Evolutionary conservation across 148 eudicot genomes (phyloP).

Genomic region (Amaranthus cruentus): DNA sequence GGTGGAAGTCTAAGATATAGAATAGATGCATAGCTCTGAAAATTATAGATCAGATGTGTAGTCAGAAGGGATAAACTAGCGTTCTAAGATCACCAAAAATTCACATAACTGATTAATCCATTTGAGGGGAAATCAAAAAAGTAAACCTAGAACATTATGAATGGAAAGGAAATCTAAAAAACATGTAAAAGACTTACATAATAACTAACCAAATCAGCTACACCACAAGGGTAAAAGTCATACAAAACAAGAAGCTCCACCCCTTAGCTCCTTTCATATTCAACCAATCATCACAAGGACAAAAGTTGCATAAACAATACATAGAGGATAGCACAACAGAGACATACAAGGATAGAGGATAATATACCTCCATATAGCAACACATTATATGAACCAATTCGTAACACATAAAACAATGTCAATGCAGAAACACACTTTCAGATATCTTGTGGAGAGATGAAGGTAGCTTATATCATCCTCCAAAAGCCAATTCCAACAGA

Average conservation of each 20-base stretch:
- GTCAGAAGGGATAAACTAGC: slow-evolving; percentile 10
- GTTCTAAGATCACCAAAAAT: not conserved
- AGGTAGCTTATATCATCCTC: not conserved
- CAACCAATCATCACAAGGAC: too few species aligned
- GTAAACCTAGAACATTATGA: not conserved
- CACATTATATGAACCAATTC: too few species aligned
- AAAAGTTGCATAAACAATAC: too few species aligned
- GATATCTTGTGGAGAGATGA: not conserved
- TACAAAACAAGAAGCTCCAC: too few species aligned
- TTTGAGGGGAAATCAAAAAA: not conserved
- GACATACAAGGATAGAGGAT: not conserved
- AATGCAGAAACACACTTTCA: not conserved
- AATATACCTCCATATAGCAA: too few species aligned
- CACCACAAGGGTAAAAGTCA: too few species aligned
- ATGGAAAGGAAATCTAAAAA: not conserved
- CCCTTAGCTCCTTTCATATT: too few species aligned
- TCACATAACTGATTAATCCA: not conserved
- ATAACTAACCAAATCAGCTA: too few species aligned
- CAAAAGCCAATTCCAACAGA: not conserved
- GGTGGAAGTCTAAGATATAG: slow-evolving; percentile 77
- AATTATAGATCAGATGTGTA: slow-evolving; percentile 14
- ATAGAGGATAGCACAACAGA: not conserved
- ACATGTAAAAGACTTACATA: not conserved
- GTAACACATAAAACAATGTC: too few species aligned
- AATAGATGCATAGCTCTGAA: slow-evolving; percentile 90